Base-by-base conservation (phyloP, 2,329 filamentous ascomycete species). In the Cylindrodendrum hubeiense region DNA sequence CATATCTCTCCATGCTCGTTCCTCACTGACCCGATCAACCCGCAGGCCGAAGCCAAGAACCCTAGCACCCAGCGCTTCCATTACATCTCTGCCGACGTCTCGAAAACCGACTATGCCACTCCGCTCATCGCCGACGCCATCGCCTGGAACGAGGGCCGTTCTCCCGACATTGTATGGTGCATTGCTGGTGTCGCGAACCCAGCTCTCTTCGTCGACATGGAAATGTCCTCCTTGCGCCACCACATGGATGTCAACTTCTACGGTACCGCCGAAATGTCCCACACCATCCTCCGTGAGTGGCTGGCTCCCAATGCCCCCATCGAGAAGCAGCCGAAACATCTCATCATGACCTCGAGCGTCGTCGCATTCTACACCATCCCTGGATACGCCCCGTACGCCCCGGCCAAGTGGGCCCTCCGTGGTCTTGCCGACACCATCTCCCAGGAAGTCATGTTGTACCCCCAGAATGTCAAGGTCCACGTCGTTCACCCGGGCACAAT, bases 201-300 rank as follows among this genome's bases (percentile, higher is more conserved):
- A 0, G 86, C 88, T 37, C 90, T 97, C 66, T 97, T 95, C 82
- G 79, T 93, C 69, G 93, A 97, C 66, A 89, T 89, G 41, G 86
- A 91, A 9, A 83, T 93, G 56, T 82, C 89, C 8, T 87, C 86
- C 12, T 83, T 94, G 70, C 87, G 91, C 44, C 83, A 86, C 69
- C 93, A 97, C 78, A 97, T 97, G 93, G 93, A 97, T 76, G 88
- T 95, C 71, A 95, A 98, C 81, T 98, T 93, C 83, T 97, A 91
- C 86, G 93, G 93, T 52, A 90, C 90, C 30, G 91, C 91, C 43
- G 96, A 97, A 78, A 93, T 97, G 81, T 91, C 94, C 39, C 94
- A 97, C 77, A 90, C 93, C 21, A 89, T 92, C 19, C 82, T 98
- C 66, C 87, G 86, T 55, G 86, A 88, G 65, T 98, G 95, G 95